Evolutionary conservation across 1,284 basidiomycete species (phyloP).

Genomic region (Trametes hirsuta): DNA sequence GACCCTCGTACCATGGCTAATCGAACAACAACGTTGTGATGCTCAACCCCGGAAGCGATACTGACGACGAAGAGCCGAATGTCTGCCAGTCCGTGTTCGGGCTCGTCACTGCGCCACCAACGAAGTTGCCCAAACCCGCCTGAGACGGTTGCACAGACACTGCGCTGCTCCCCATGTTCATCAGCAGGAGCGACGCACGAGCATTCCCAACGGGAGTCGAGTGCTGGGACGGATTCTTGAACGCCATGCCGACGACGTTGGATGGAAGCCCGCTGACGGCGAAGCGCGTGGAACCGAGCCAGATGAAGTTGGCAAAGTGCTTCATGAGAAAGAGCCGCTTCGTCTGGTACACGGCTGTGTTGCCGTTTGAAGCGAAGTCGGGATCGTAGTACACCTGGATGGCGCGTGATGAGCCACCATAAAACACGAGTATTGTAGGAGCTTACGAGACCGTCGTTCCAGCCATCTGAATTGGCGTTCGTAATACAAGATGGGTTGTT

Average conservation of each 20-base stretch:
- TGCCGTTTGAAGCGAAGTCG: constrained; percentile 2
- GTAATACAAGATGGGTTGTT: constrained; percentile 9
- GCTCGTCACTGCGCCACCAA: constrained; percentile 8
- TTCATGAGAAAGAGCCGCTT: constrained; percentile 13
- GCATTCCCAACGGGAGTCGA: constrained; percentile 4
- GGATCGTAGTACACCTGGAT: constrained; percentile 7
- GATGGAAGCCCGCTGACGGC: constrained; percentile 6
- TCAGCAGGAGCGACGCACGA: constrained; percentile 8
- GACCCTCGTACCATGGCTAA: not conserved
- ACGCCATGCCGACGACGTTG: constrained; percentile 12
- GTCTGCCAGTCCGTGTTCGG: constrained; percentile 9
- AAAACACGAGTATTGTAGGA: not conserved
- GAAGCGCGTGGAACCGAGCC: constrained; percentile 10
- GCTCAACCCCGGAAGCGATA: constrained; percentile 5
- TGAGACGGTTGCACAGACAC: constrained; percentile 1
- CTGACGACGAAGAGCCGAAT: constrained; percentile 1
- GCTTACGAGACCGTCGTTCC: constrained; percentile 10
- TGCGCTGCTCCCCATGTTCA: constrained; percentile 10
- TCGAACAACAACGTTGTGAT: constrained; percentile 11
- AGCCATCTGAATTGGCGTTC: constrained; percentile 7
- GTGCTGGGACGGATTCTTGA: not conserved
- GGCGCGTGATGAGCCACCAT: not conserved
- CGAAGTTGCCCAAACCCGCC: constrained; percentile 7
- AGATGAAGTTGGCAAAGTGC: constrained; percentile 11
- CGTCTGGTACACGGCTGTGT: constrained; percentile 10